phyloP scores from a whole-genome alignment of 352 stramenopile species.

The Globisporangium viniferum region DNA sequence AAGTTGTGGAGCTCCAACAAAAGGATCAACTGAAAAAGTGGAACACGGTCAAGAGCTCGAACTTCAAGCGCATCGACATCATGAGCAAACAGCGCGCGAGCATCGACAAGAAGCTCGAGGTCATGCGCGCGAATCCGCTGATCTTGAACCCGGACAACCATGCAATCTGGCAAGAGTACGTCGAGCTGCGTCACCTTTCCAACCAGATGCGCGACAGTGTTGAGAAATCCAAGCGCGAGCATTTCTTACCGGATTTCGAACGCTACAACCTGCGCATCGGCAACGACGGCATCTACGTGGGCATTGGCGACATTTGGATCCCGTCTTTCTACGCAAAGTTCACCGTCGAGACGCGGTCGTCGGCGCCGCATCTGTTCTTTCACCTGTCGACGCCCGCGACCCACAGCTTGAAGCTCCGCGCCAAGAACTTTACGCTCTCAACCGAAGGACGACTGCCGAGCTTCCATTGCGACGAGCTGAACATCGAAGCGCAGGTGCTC shows the following conservation, averaged over 20 bases:
- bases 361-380: conserved; percentile 56
- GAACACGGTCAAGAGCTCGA: conserved; percentile 52
- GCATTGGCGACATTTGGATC: conserved; percentile 70
- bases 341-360: conserved; percentile 58
- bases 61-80: conserved; percentile 68
- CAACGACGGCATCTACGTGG: conserved; percentile 67
- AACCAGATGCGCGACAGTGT: conserved; percentile 55
- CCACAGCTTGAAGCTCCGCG: conserved; percentile 56
- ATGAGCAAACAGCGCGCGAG: conserved; percentile 49
- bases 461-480: conserved; percentile 77
- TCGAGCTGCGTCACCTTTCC: conserved; percentile 61
- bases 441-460: conserved; percentile 65
- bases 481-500: conserved; percentile 66
- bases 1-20: conserved; percentile 34
- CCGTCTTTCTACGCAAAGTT: conserved; percentile 73
- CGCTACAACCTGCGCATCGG: conserved; percentile 60
- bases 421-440: conserved; percentile 60
- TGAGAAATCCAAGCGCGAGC: conserved; percentile 66
- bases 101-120: conserved; percentile 59
- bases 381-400: conserved; percentile 57
- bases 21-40: conserved; percentile 51
- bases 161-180: conserved; percentile 55
- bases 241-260: conserved; percentile 64
- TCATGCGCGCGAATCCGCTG: conserved; percentile 41
- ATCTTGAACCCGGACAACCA: conserved; percentile 50